These are phyloP conservation scores for Punctularia strigosozonata DNA, from an alignment of 768 basidiomycete genomes.

Conservation along the genomic window DNA sequence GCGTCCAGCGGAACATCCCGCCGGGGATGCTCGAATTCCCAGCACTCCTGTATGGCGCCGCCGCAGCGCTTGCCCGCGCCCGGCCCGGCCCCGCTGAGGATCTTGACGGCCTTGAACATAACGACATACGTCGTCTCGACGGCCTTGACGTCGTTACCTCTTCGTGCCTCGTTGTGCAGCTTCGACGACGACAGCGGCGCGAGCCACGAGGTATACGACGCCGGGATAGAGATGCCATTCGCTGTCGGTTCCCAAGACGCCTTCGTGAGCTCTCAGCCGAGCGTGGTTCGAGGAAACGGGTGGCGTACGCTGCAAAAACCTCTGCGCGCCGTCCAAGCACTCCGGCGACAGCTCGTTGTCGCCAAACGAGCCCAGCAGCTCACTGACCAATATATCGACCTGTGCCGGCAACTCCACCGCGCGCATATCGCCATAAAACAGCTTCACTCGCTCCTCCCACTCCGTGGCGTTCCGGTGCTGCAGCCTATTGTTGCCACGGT, in stretches of 20 bases:
- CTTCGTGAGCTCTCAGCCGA: not conserved
- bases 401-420: constrained; percentile 69
- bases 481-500: constrained; percentile 36
- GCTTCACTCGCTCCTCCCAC: constrained; percentile 71
- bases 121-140: constrained; percentile 97
- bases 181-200: constrained; percentile 93
- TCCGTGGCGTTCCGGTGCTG: constrained; percentile 73
- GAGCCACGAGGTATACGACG: constrained; percentile 90
- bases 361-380: constrained; percentile 93
- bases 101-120: constrained; percentile 91
- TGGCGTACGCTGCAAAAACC: constrained; percentile 79
- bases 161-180: constrained; percentile 73
- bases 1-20: constrained; percentile 65
- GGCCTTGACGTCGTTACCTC: constrained; percentile 53
- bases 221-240: constrained; percentile 89
- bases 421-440: constrained; percentile 96
- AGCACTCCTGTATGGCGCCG: constrained; percentile 83
- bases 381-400: constrained; percentile 90
- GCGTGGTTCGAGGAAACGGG: not conserved
- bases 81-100: constrained; percentile 69
- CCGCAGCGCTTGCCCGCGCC: constrained; percentile 60
- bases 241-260: constrained; percentile 33
- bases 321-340: constrained; percentile 90
- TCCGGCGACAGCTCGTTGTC: constrained; percentile 98
- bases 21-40: constrained; percentile 94